These are phyloP conservation scores for Thielaviopsis euricoi DNA, from an alignment of 2,329 filamentous ascomycete genomes.

Conservation along the genomic window DNA sequence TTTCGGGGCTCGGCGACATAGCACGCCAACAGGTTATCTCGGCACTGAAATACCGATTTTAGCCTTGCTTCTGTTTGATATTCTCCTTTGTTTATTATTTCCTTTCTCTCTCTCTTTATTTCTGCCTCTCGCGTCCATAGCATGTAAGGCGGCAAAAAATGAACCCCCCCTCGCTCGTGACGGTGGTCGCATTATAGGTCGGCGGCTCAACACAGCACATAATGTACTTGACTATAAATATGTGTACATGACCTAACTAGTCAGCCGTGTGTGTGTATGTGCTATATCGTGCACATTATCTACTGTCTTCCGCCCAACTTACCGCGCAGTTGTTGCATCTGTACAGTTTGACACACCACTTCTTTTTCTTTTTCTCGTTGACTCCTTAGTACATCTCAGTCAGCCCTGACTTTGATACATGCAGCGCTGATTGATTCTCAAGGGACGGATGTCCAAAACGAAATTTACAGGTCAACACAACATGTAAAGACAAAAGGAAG, in stretches of 20 bases:
- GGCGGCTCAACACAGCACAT: neutral
- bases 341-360: too few species aligned
- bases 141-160: neutral
- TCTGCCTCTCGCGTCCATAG: neutral
- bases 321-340: too few species aligned
- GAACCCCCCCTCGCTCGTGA: neutral
- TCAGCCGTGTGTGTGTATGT: neutral
- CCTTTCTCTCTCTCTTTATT: neutral
- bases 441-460: neutral
- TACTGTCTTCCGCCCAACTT: too few species aligned
- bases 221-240: neutral
- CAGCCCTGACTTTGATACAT: too few species aligned
- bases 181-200: neutral
- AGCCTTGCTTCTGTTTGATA: neutral
- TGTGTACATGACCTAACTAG: neutral
- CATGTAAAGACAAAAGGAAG: neutral
- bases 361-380: too few species aligned
- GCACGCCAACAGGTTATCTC: neutral
- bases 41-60: neutral
- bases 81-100: neutral
- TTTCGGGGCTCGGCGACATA: slow-evolving; percentile 30
- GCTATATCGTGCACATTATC: too few species aligned
- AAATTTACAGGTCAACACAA: neutral
- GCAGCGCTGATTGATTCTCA: neutral
- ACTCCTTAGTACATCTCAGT: too few species aligned